These are phyloP conservation scores for Monilinia vaccinii-corymbosi DNA, from an alignment of 2,329 filamentous ascomycete species.

Conservation along the genomic window DNA sequence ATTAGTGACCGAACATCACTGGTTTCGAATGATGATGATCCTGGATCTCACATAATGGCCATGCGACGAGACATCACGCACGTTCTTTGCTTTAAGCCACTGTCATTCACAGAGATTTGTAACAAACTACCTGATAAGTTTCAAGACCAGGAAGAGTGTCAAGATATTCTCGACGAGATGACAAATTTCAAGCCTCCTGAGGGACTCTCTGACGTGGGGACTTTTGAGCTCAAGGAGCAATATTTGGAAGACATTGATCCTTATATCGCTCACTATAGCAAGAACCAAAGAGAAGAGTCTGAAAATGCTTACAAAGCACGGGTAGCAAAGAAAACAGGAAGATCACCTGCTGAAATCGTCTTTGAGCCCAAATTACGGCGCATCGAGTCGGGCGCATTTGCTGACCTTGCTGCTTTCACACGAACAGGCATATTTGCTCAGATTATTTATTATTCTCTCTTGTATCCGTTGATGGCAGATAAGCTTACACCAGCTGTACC, in stretches of 20 bases:
- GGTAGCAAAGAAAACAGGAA: conserved; percentile 80
- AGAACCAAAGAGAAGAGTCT: conserved; percentile 93
- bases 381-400: conserved; percentile 70
- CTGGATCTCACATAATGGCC: conserved; percentile 55
- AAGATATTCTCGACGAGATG: conserved; percentile 75
- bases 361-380: conserved; percentile 78
- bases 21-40: conserved; percentile 56
- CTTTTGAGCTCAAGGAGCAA: conserved; percentile 82
- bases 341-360: conserved; percentile 72
- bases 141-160: conserved; percentile 81
- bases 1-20: conserved; percentile 82
- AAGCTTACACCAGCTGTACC: conserved; percentile 66
- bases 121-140: conserved; percentile 81
- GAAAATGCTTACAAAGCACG: conserved; percentile 81
- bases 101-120: conserved; percentile 89
- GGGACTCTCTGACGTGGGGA: conserved; percentile 84
- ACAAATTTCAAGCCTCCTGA: conserved; percentile 85
- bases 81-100: conserved; percentile 88
- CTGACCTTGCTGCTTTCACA: conserved; percentile 69
- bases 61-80: conserved; percentile 88
- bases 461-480: conserved; percentile 66
- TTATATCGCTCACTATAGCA: conserved; percentile 91
- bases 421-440: conserved; percentile 79
- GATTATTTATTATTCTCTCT: conserved; percentile 77
- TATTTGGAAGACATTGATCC: conserved; percentile 86